A percentile compares a stretch with the other conserved stretches of the same genome.
Conservation (phyloP, 768 basidiomycete species). For the Kwoniella newhampshirensis region DNA sequence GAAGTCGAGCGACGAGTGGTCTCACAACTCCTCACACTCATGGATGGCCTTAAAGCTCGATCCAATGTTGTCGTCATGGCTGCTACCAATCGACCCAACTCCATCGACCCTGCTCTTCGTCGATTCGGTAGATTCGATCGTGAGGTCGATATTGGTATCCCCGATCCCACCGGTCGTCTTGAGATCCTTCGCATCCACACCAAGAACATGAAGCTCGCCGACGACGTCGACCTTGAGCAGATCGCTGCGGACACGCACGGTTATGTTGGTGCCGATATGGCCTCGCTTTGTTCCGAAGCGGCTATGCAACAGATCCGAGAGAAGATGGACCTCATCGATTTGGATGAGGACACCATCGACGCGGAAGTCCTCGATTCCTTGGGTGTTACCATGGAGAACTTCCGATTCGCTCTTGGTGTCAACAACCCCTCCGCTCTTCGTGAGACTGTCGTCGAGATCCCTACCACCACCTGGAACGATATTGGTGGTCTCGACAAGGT, state of each 20-base stretch:
- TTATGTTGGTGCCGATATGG: conserved; percentile 97
- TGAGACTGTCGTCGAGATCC: conserved; percentile 99
- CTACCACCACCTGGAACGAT: conserved; percentile 98
- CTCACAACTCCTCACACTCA: conserved; percentile 94
- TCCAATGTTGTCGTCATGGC: conserved; percentile 99
- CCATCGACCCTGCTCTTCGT: conserved; percentile 96
- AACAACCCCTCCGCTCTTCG: conserved; percentile 98
- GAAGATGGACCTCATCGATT: conserved; percentile 79
- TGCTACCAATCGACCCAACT: conserved; percentile 85
- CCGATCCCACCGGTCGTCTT: conserved; percentile 96
- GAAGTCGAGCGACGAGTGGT: conserved; percentile 99
- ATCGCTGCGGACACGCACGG: conserved; percentile 99
- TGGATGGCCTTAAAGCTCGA: conserved; percentile 98
- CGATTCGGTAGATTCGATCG: conserved; percentile 99
- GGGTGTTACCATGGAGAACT: conserved; percentile 99
- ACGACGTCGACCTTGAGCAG: conserved; percentile 96
- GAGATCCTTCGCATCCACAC: conserved; percentile 99
- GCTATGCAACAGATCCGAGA: conserved; percentile 99
- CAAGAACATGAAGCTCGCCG: conserved; percentile 98
- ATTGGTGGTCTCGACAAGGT: conserved; percentile 99
- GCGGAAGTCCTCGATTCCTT: conserved; percentile 98
- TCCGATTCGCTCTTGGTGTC: conserved; percentile 95
- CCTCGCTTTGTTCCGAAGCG: conserved; percentile 96
- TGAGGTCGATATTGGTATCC: conserved; percentile 98
- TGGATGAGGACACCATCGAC: conserved; percentile 82